Base-by-base conservation (phyloP, 352 stramenopile species). In the Globisporangium splendens region DNA sequence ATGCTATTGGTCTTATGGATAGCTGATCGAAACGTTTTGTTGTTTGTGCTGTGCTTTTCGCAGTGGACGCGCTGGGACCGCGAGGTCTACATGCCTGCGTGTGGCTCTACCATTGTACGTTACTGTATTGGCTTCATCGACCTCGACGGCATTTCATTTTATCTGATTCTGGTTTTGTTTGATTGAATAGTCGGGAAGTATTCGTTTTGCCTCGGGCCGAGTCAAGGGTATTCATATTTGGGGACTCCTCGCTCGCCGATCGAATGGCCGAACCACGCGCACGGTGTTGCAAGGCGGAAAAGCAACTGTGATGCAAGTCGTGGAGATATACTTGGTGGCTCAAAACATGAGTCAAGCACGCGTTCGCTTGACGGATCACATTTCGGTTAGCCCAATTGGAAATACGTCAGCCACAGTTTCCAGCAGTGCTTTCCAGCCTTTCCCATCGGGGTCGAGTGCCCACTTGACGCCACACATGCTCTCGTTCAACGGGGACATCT, bases 231-330 rank as follows among this genome's bases (percentile, higher is more conserved):
- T 85, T n/a, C 59, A 48, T 42, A 51, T 73, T 6, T 87, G 77
- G 77, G 70, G 65, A 1, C 52, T 77, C 31, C 63, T 87, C 13
- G 71, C 72, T 46, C 74, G 63, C 28, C 74, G 77, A 2, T 87
- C 77, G 1, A 87, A 87, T 33, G 77, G 77, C 17, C 74, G 66
- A 33, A 87, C 77, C 17, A 87, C 74, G 28, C 68, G 77, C 5
- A 79, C 77, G 0, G 74, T 87, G 24, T 50, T 87, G 20, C 51
- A 79, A 20, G 66, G 71, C 14, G 68, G 74, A 50, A 70, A 71
- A 41, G 68, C 73, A 10, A 65, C 69, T 0, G 74, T 82, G 18
- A 79, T 74, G 59, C 77, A 87, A 57, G 70, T 87, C 46, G 73
- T 85, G 20, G 70, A 85, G 59, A 63, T 87, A 17, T 75, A 75